phyloP scores from a whole-genome alignment of 768 basidiomycete species.

The Tylopilus rubrobrunneus region DNA sequence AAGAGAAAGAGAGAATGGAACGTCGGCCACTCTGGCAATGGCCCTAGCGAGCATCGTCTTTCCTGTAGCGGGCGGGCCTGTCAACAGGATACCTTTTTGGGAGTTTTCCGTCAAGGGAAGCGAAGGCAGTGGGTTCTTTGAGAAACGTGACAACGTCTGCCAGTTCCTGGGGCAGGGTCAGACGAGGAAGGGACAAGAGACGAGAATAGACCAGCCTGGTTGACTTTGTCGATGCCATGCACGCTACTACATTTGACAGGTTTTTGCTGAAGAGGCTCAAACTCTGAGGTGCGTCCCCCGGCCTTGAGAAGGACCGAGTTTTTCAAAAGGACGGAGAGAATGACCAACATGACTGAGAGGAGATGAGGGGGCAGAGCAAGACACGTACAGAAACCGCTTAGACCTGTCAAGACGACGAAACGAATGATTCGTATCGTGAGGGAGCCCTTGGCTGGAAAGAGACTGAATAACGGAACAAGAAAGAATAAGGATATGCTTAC shows the following conservation, averaged over 20 bases:
- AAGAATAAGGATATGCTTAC: constrained; percentile 39
- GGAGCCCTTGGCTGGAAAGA: constrained; percentile 56
- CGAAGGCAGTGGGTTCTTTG: constrained; percentile 88
- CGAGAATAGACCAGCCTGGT: constrained; percentile 56
- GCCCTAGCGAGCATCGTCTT: constrained; percentile 84
- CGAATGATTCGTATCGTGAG: constrained; percentile 61
- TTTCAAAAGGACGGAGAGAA: constrained; percentile 86
- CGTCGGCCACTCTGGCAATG: constrained; percentile 95
- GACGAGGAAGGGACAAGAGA: background rate
- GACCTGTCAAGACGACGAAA: constrained; percentile 52
- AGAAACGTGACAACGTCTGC: constrained; percentile 94
- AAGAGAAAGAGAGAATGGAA: constrained; percentile 97
- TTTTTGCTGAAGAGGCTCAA: constrained; percentile 77
- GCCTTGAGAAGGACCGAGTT: constrained; percentile 92
- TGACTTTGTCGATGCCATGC: constrained; percentile 96
- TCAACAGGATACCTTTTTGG: constrained; percentile 90
- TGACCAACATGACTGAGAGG: constrained; percentile 68
- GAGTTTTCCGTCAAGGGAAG: constrained; percentile 87
- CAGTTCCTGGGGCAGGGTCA: constrained; percentile 57
- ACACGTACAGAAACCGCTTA: constrained; percentile 64
- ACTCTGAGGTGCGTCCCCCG: constrained; percentile 75
- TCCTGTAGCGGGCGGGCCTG: constrained; percentile 92
- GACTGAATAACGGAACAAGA: background rate
- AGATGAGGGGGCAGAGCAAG: constrained; percentile 3
- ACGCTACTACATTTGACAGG: constrained; percentile 91